Conservation (phyloP, 2,329 filamentous ascomycete species). For the Botrytis tulipae region DNA sequence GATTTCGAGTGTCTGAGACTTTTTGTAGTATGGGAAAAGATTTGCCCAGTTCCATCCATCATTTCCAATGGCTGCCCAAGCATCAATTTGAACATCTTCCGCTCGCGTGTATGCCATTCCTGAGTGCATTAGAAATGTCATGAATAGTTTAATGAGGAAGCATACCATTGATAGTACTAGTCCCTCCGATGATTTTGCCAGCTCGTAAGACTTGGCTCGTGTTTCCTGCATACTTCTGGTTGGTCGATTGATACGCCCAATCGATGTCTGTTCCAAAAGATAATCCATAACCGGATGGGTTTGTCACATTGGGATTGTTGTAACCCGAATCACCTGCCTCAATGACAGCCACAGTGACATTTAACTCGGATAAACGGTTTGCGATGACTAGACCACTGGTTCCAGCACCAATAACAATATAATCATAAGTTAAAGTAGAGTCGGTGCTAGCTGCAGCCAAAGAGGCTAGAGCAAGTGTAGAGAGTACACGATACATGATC, state of each 20-base stretch:
- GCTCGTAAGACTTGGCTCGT: slow-evolving; percentile 38
- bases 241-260: slow-evolving; percentile 35
- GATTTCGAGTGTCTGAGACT: slow-evolving; percentile 26
- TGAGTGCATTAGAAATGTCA: slow-evolving; percentile 22
- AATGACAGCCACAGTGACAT: slow-evolving; percentile 22
- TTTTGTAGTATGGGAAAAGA: slow-evolving; percentile 35
- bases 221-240: slow-evolving; percentile 38
- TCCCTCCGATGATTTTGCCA: slow-evolving; percentile 46
- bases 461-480: slow-evolving; percentile 5
- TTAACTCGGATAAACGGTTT: slow-evolving; percentile 6
- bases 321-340: slow-evolving; percentile 16
- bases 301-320: slow-evolving; percentile 7
- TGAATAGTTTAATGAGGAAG: slow-evolving; percentile 35
- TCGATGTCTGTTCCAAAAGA: slow-evolving; percentile 26
- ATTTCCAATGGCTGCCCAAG: slow-evolving; percentile 41
- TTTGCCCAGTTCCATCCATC: slow-evolving; percentile 40
- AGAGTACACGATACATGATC: background rate
- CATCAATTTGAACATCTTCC: slow-evolving; percentile 40
- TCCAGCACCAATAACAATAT: slow-evolving; percentile 21
- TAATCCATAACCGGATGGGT: slow-evolving; percentile 19
- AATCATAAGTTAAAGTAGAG: slow-evolving; percentile 12
- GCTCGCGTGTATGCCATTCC: slow-evolving; percentile 42
- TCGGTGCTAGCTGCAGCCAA: background rate
- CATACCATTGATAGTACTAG: slow-evolving; percentile 43
- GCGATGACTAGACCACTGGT: slow-evolving; percentile 20